Percentiles rank a stretch among this genome's conserved stretches.
Evolutionary conservation across 495 filamentous ascomycete species (phyloP).

Genomic region (Penicillium dipodomyicola): DNA sequence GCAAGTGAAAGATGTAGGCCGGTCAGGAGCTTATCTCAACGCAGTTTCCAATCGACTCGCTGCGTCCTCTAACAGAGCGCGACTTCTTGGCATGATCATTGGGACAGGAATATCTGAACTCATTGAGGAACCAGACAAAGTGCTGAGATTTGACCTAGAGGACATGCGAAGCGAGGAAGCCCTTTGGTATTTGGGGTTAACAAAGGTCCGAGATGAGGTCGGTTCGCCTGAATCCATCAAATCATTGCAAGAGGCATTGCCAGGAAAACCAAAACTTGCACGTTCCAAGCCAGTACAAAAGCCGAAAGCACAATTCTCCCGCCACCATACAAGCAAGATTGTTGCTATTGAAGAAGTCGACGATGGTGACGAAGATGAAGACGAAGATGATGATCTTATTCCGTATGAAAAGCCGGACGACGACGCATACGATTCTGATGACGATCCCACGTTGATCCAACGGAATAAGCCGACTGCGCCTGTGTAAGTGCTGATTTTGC

Average conservation of each 20-base stretch:
- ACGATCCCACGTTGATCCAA: constrained; percentile 82
- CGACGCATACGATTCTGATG: constrained; percentile 87
- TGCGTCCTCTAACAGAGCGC: constrained; percentile 66
- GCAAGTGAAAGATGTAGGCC: constrained; percentile 60
- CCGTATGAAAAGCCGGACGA: constrained; percentile 90
- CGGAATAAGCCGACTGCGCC: constrained; percentile 81
- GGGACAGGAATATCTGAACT: constrained; percentile 78
- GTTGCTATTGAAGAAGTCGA: constrained; percentile 68
- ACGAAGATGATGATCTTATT: constrained; percentile 66
- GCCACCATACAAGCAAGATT: constrained; percentile 48
- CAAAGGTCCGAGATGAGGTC: constrained; percentile 59
- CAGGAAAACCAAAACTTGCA: constrained; percentile 3
- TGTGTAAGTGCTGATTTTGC: constrained; percentile 52
- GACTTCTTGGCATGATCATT: constrained; percentile 87
- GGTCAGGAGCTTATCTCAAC: constrained; percentile 69
- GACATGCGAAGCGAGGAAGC: constrained; percentile 72
- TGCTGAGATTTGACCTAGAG: constrained; percentile 80
- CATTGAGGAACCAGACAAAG: constrained; percentile 69
- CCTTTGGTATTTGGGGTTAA: constrained; percentile 70
- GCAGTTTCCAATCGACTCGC: constrained; percentile 84
- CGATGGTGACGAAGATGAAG: constrained; percentile 46
- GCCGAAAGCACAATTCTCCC: constrained; percentile 13
- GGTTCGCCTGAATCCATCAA: constrained; percentile 57
- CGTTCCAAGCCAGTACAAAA: constrained; percentile 16
- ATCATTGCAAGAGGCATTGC: constrained; percentile 3